Base-by-base conservation (phyloP, 768 basidiomycete genomes). In the Boletus coccyginus region DNA sequence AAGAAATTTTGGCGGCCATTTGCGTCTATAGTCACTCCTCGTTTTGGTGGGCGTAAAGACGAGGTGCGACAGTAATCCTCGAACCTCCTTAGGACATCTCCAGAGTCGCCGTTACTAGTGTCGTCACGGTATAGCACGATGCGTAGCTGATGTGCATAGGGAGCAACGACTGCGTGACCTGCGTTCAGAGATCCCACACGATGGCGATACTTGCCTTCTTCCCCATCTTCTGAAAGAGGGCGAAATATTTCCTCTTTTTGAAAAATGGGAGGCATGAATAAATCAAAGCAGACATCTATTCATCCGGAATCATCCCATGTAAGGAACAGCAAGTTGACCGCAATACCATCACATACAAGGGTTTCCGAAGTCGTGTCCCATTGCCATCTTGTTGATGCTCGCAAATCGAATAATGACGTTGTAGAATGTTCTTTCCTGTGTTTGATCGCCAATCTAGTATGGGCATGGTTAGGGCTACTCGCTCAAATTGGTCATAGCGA, bases 141-240 rank as follows among this genome's bases (percentile, higher is more conserved):
- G 31, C 87, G 85, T 6, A 93, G 68, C 40, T 91, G 86, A 48
- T 85, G 81, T 1, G 88, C 86, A 61, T 86, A 93, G 13, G 86
- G 83, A 0, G 88, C 83, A 35, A 92, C 77, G 4, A 68, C 63
- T 31, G 65, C 74, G 55, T 92, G 91, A 0, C 79, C 77, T n/a
- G 78, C 67, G 61, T 87, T 77, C 31, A 92, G 62, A 17, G 78
- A 76, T 14, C 80, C 79, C 13, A 90, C 73, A 13, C 90, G 80
- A 43, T 81, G 78, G 41, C 82, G 83, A 62, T 75, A 83, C 66
- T 70, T 57, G 42, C 78, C 16, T 61, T 56, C 27, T 11, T 33
- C n/a, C 24, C 9, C 7, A 19, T 64, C 53, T 0, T 69, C 66
- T 43, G 79, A 63, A 2, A 82, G 81, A 8, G 81, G 67, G 33